Base-by-base conservation (phyloP, 2,329 filamentous ascomycete species). In the Botryotinia convoluta region DNA sequence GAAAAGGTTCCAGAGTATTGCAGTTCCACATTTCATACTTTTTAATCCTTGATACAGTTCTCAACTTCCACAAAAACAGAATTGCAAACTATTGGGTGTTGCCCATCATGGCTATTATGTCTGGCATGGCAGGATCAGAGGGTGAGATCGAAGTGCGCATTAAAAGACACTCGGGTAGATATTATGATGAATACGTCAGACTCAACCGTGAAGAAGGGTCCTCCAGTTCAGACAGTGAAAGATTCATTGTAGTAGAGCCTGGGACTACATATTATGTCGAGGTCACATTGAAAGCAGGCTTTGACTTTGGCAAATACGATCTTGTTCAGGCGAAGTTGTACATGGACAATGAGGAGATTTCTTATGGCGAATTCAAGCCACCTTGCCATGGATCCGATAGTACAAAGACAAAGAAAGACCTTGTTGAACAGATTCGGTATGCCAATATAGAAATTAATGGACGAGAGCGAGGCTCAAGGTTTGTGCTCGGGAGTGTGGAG, bases 131-230 rank as follows among this genome's bases (percentile, higher is more conserved):
- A 16, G 42, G 9, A 44, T 44, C 14, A n/a, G 42, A 44, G 42
- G 42, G 42, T 8, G 42, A 44, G 42, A 44, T 44, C 12, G 42
- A 44, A 16, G 42, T 44, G 42, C 42, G 42, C 2, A 3, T 44
- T 44, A 44, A 18, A 18, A 18, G 42, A 8, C 42, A 22, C 7
- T 5, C 2, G 29, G 26, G 29, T 4, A 72, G 51, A 7, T 75
- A 67, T n/a, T 73, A 63, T 37, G 60, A 74, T 18, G 74, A 74
- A 29, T 64, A 70, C 54, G n/a, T 75, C 69, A 73, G 69, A 44
- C 42, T 44, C 42, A 7, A 44, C 18, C 42, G 14, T 16, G 18
- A 8, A 18, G 42, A 18, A 18, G 42, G 16, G 14, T 44, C 42
- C 18, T 3, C 42, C 42, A 29, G 16, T 68, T 35, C 51, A 6